Percentiles rank a stretch among this genome's conserved stretches.
These are phyloP conservation scores for Limnanthes douglasii DNA, from an alignment of 345 rosid species.

Conservation along the genomic window DNA sequence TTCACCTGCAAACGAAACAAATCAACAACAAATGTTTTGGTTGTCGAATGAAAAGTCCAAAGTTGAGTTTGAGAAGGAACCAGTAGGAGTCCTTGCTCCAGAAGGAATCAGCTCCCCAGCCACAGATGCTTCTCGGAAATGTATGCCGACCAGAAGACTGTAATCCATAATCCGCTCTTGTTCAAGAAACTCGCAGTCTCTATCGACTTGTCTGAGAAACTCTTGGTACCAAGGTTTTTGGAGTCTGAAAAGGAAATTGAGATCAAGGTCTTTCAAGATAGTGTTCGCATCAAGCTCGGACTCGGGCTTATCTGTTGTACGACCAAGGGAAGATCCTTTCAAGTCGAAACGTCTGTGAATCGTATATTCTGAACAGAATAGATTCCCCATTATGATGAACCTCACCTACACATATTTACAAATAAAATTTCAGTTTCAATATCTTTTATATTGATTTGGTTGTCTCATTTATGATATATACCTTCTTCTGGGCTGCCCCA, in stretches of 20 bases:
- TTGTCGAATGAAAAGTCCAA: conserved; percentile 1
- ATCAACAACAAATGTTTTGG: neutral
- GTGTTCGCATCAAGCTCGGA: conserved; percentile 64
- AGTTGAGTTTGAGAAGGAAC: no score
- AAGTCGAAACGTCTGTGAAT: conserved; percentile 84
- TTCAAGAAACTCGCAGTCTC: conserved; percentile 85
- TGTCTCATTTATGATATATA: conserved; percentile 5
- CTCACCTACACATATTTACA: conserved; percentile 46
- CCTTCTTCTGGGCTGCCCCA: conserved; percentile 84
- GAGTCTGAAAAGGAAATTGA: conserved; percentile 64
- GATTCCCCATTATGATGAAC: conserved; percentile 97
- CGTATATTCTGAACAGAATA: conserved; percentile 58
- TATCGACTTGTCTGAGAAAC: conserved; percentile 67
- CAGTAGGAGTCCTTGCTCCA: conserved; percentile 28
- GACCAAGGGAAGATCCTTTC: conserved; percentile 95
- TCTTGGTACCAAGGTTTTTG: conserved; percentile 88
- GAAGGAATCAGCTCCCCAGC: conserved; percentile 64
- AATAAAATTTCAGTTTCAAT: neutral
- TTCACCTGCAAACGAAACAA: conserved; percentile 10
- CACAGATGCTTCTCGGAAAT: conserved; percentile 54
- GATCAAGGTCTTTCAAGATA: conserved; percentile 74
- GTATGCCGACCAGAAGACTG: conserved; percentile 87
- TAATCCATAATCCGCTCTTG: conserved; percentile 98
- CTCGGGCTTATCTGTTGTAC: conserved; percentile 73
- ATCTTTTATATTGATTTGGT: neutral